Base-by-base conservation (phyloP, 1,284 basidiomycete species). In the Leccinum pachyderme region DNA sequence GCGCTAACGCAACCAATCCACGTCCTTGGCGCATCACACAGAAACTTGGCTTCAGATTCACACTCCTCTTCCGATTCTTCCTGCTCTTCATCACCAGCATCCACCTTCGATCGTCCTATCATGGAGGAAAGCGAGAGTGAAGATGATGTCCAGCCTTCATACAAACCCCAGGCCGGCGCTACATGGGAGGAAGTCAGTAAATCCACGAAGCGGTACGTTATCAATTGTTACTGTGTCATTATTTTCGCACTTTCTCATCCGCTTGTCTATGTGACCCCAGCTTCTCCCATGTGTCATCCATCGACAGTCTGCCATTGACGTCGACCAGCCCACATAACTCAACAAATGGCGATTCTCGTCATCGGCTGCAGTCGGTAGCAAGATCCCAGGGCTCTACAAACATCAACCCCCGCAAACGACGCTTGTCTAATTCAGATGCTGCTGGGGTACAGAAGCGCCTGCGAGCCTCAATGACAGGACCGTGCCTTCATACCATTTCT, bases 401-500 rank as follows among this genome's bases (percentile, higher is more conserved):
- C 33, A 33, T 33, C 33, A 33, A 33, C 0, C 15, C 13, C 15
- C 35, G 35, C n/a, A 37, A 37, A 37, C 35, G 35, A 9, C 35
- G 35, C 35, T 18, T 37, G n/a, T 37, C 35, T 18, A 6, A 37
- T 37, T 7, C 35, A 8, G 35, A 37, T 18, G 35, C 35, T 18
- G 8, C 15, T 18, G n/a, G n/a, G 35, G 8, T 9, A 12, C 35
- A 8, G n/a, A 37, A 37, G n/a, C 35, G 35, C 9, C n/a, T n/a
- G 2, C 35, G 35, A 18, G 4, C 15, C 35, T 37, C 35, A 18
- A 18, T 37, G n/a, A 8, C 35, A 9, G 35, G n/a, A 37, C 35
- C 35, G 8, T n/a, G 7, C n/a, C n/a, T 18, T 37, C 35, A 37
- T 37, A 8, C 35, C n/a, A 8, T 37, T 2, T 71, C 72, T 0